phyloP scores from a whole-genome alignment of 495 filamentous ascomycete species.

The Neurospora hispaniola region DNA sequence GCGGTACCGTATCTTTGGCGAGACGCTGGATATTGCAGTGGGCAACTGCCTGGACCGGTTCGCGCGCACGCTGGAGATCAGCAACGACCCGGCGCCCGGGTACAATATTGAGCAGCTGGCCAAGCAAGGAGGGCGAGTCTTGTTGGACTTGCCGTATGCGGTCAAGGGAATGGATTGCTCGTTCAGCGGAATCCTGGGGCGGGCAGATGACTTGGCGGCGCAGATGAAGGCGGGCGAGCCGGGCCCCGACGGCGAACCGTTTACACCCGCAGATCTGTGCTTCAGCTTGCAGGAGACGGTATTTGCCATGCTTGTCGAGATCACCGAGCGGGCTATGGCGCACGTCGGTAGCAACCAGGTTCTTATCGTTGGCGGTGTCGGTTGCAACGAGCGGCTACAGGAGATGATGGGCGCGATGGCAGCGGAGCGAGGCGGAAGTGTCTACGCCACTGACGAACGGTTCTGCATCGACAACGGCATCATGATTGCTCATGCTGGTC shows the following conservation, averaged over 20 bases:
- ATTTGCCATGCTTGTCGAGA: conserved; percentile 95
- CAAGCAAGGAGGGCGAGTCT: conserved; percentile 51
- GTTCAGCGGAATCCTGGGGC: conserved; percentile 81
- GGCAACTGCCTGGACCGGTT: conserved; percentile 97
- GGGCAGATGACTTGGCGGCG: conserved; percentile 66
- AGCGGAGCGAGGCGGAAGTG: conserved; percentile 74
- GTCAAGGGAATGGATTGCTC: conserved; percentile 99
- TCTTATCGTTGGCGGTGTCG: conserved; percentile 92
- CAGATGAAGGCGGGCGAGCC: conserved; percentile 42
- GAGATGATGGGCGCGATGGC: conserved; percentile 99
- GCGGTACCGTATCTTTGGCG: conserved; percentile 94
- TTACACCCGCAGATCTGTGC: conserved; percentile 82
- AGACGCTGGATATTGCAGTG: conserved; percentile 93
- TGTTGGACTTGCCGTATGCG: conserved; percentile 86
- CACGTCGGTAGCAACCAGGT: conserved; percentile 88
- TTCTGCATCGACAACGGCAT: conserved; percentile 99
- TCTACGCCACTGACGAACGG: conserved; percentile 91
- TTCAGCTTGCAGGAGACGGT: conserved; percentile 93
- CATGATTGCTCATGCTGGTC: conserved; percentile 96
- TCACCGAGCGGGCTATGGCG: conserved; percentile 96
- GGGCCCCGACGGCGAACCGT: conserved; percentile 28
- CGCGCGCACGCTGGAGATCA: conserved; percentile 77
- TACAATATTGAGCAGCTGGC: conserved; percentile 98
- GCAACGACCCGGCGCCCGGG: conserved; percentile 91
- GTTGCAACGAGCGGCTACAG: conserved; percentile 91